Evolutionary conservation across 108 stramenopile genomes (phyloP), one percentile per base, ranked within the genome.

Genomic region (Bacterosira constricta): DNA sequence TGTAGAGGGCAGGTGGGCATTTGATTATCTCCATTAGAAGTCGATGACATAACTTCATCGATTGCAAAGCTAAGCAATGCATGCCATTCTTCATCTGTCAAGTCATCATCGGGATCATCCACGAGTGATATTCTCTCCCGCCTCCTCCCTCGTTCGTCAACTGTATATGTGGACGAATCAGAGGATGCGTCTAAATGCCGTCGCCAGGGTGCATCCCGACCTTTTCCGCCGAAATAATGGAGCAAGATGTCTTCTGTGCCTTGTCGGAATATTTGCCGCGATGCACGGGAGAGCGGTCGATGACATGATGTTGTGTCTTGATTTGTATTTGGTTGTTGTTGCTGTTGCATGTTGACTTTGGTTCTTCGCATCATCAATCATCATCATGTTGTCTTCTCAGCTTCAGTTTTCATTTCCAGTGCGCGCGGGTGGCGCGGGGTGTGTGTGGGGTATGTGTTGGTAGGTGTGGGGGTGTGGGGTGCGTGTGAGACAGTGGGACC

Each of bases 211-310:
- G 42, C 26, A 42, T 17, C 39, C 9, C 4, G 32, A 21, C 37
- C 35, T 5, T 21, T 39, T 10, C 36, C 35, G 39, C 58, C 44
- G 25, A 44, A 45, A 29, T 62, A 62, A 46, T 62, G 61, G 25
- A 62, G 39, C 21, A 62, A 42, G 2, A 62, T 39, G 20, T 35
- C 41, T 2, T 23, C 23, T 0, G 61, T 42, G 29, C 44, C 61
- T 25, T 17, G 61, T n/a, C 61, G 44, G 41, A 62, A 62, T 27
- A 62, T 23, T 62, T 62, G 61, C 8, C 61, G 42, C 26, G 61
- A 23, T 26, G 61, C 61, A 26, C 26, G 38, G 4, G 60, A 44
- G 60, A 36, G 60, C n/a, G n/a, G n/a, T n/a, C n/a, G n/a, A n/a
- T n/a, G n/a, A n/a, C n/a, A n/a, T n/a, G n/a, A n/a, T n/a, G n/a